Evolutionary conservation across 2,329 filamentous ascomycete species (phyloP), one percentile per base, ranked within the genome.

Genomic region (Fusarium illudens): DNA sequence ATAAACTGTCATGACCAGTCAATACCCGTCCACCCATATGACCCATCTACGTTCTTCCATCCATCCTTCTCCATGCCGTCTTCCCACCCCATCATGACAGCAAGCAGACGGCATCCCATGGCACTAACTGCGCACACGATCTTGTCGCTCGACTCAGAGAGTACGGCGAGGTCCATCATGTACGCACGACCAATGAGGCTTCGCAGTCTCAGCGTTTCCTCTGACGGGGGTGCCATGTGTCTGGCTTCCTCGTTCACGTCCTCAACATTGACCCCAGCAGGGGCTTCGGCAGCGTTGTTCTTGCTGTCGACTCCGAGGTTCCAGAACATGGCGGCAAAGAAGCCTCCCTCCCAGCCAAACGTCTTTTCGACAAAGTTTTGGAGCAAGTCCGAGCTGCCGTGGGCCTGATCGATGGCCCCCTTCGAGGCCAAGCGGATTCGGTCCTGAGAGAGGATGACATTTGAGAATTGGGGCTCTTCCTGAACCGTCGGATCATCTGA

Each of bases 51-150:
- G 78, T 96, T 96, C 61, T 88, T 83, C 92, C 93, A 96, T 44
- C 84, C 82, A 2, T 83, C 84, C 17, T 83, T 77, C 32, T 82
- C 81, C 64, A 93, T 84, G 6, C 86, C 88, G 29, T 83, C 84
- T 34, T 94, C 90, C 92, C 92, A 94, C 0, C 93, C 93, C 88
- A 96, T 89, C 90, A 96, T 94, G 37, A 97, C 92, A 3, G 87
- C 93, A 65, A 96, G 76, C 55, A 96, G 73, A 20, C 92, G 86
- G 76, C 93, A 97, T 0, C 87, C 88, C 79, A 84, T 87, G 32
- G 89, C 87, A 71, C 90, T 92, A 22, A 94, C 90, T 3, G 89
- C 91, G 74, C 93, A 97, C 1, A 97, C 85, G 8, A 96, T 84
- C 12, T 83, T 84, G 76, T 96, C 92, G 58, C 86, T 88, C 15